Evolutionary conservation across 805 yeast genomes (phyloP).

Genomic region (Isabelozyma rhagii): DNA sequence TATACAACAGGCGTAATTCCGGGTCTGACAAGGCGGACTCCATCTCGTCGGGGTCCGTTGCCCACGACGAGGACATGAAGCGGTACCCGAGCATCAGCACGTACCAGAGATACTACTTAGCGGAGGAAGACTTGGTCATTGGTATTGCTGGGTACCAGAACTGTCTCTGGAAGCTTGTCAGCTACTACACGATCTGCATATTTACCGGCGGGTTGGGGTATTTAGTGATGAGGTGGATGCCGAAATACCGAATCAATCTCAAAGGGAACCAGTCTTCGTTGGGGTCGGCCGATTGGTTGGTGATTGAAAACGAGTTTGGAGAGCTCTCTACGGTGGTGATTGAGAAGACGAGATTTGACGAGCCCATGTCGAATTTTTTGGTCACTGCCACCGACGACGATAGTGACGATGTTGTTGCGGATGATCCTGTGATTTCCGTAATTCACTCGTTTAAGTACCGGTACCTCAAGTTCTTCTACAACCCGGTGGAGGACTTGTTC

Average conservation of each 20-base stretch:
- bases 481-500: conserved; percentile 85
- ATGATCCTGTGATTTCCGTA: conserved; percentile 67
- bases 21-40: background rate
- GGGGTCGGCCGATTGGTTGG: conserved; percentile 88
- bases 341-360: conserved; percentile 59
- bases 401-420: conserved; percentile 26
- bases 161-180: conserved; percentile 39
- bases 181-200: conserved; percentile 55
- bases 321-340: conserved; percentile 65
- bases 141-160: conserved; percentile 89
- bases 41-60: background rate
- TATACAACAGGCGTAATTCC: background rate
- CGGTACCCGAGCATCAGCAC: conserved; percentile 36
- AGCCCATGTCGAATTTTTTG: conserved; percentile 69
- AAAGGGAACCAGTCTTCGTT: conserved; percentile 66
- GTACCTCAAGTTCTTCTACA: conserved; percentile 76
- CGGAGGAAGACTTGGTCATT: conserved; percentile 92
- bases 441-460: conserved; percentile 76
- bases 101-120: conserved; percentile 82
- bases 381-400: conserved; percentile 21
- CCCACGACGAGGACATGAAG: background rate
- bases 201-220: conserved; percentile 71
- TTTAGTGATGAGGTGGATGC: conserved; percentile 80
- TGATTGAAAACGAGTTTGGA: conserved; percentile 91
- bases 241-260: conserved; percentile 64